A percentile compares a stretch with the other conserved stretches of the same genome.
These are phyloP conservation scores for Penicillium coffeae DNA, from an alignment of 495 filamentous ascomycete genomes.

Conservation along the genomic window DNA sequence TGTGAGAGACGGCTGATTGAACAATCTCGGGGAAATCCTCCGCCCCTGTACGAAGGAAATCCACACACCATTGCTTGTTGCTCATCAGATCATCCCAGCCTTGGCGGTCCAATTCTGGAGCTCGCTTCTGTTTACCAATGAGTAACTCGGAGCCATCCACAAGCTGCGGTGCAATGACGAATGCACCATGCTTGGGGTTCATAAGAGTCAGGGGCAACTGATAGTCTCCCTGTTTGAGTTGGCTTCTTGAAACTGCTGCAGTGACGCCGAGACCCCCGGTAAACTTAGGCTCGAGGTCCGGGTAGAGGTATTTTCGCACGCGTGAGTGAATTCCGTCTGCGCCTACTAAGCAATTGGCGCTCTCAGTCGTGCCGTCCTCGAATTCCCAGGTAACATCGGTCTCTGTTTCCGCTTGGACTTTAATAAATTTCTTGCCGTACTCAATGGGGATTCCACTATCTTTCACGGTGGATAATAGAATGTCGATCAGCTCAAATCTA, in stretches of 20 bases:
- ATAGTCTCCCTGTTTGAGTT: conserved; percentile 27
- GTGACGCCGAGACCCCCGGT: conserved; percentile 27
- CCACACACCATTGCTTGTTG: conserved; percentile 33
- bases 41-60: conserved; percentile 25
- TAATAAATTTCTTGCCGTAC: conserved; percentile 39
- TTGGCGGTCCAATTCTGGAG: conserved; percentile 26
- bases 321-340: conserved; percentile 50
- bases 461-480: conserved; percentile 25
- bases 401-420: conserved; percentile 30
- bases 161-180: conserved; percentile 45
- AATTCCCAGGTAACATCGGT: conserved; percentile 38
- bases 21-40: conserved; percentile 34
- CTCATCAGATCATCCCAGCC: conserved; percentile 31
- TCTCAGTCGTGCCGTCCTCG: conserved; percentile 30
- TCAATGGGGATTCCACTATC: conserved; percentile 35
- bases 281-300: conserved; percentile 25
- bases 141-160: conserved; percentile 42
- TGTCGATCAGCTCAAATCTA: conserved; percentile 41
- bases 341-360: conserved; percentile 37
- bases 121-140: conserved; percentile 36
- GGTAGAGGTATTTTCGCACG: conserved; percentile 37
- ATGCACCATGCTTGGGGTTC: conserved; percentile 35
- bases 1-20: conserved; percentile 28
- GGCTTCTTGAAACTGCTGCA: conserved; percentile 21
- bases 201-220: conserved; percentile 40